Base-by-base conservation (phyloP, 495 filamentous ascomycete species). In the Aspergillus incahuasiensis region DNA sequence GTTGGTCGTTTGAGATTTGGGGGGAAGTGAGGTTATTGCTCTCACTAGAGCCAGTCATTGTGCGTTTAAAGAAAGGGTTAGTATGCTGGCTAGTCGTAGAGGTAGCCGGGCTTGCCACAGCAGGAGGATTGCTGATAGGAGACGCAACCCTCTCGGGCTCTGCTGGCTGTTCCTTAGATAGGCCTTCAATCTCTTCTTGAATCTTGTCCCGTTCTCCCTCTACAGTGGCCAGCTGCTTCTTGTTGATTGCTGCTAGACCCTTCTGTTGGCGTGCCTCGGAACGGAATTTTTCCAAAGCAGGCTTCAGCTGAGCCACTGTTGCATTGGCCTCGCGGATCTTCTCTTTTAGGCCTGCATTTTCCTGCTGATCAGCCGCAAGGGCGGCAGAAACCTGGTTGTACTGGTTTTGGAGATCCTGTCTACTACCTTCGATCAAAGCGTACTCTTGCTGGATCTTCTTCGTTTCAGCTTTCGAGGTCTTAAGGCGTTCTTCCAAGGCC, bases 221-320 rank as follows among this genome's bases (percentile, higher is more conserved):
- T 56, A 85, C 86, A 1, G 92, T 96, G 34, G 87, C 80, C 45
- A 97, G 78, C 73, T 98, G 94, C 74, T 98, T 97, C 74, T 95
- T 97, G 74, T 95, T 95, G 71, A 98, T 97, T 5, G 95, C 90
- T 42, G 95, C 94, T 41, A 96, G 72, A 9, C 94, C 94, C 70
- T 95, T 96, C 72, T 97, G 91, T 66, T 96, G 94, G 19, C 94
- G 84, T 38, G 91, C 89, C 59, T 94, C 89, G 11, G 84, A 87
- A 65, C 89, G 86, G 50, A 95, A 77, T 74, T 96, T 96, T 61
- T 98, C 94, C 47, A 97, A 78, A 48, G 91, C 84, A 7, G 90
- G 91, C 68, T 89, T 91, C 28, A 97, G 74, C 71, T 88, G 85
- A 30, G 81, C 76, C 59, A 95, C 87, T 63, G 92, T 89, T 9